Conservation (phyloP, 1,139 yeast genomes). For the Hyphopichia wangnamkhiaoensis region DNA sequence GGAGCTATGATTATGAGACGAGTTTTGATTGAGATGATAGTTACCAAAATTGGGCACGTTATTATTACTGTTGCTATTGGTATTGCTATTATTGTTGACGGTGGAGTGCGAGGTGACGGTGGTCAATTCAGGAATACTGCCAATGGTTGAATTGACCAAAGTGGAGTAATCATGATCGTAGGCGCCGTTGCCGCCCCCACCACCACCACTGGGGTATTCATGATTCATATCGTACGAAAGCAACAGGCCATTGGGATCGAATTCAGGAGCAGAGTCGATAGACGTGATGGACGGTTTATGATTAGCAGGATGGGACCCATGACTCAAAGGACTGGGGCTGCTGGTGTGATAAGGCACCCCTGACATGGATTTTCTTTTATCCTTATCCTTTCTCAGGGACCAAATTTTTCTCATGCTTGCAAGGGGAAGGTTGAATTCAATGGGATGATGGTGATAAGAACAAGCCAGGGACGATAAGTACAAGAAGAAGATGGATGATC, state of each 20-base stretch:
- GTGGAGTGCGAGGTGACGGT: slow-evolving; percentile 4
- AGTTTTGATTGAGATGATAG: background rate
- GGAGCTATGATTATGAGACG: background rate
- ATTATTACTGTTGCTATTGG: no score
- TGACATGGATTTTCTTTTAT: slow-evolving; percentile 26
- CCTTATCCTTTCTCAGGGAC: slow-evolving; percentile 31
- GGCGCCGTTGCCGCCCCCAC: no score
- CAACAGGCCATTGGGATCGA: slow-evolving; percentile 6
- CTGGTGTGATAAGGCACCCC: slow-evolving; percentile 6
- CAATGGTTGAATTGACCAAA: slow-evolving; percentile 10
- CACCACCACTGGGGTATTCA: slow-evolving; percentile 1
- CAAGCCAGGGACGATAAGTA: no score
- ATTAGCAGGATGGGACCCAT: slow-evolving; percentile 9
- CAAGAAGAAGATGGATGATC: no score
- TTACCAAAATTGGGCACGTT: background rate
- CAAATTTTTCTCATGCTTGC: slow-evolving; percentile 37
- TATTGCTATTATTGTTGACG: background rate
- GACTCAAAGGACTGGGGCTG: slow-evolving; percentile 5
- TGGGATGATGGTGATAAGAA: no score
- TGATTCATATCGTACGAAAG: slow-evolving; percentile 8
- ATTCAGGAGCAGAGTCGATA: slow-evolving; percentile 5
- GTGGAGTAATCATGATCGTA: slow-evolving; percentile 6
- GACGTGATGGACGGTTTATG: slow-evolving; percentile 8
- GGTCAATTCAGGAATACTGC: slow-evolving; percentile 9
- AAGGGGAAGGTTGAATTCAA: no score